A percentile compares a stretch with the other conserved stretches of the same genome.
Evolutionary conservation across 495 filamentous ascomycete species (phyloP).

Genomic region (Cairneyella variabilis): DNA sequence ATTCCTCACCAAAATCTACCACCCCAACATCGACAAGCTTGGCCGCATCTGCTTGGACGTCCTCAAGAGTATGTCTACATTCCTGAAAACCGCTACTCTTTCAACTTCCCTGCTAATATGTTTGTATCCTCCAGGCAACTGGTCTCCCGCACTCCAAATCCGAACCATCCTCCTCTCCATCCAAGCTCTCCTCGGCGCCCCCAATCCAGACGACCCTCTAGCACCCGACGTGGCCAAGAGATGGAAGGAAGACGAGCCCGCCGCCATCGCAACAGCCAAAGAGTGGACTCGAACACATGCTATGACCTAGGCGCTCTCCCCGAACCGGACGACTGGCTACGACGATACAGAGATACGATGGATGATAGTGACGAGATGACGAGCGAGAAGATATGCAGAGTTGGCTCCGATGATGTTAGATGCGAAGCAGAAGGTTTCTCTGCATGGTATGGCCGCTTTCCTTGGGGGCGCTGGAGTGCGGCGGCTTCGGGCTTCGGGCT

Average conservation of each 20-base stretch:
- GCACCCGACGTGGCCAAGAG: conserved; percentile 96
- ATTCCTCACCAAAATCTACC: conserved; percentile 98
- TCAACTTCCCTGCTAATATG: neutral
- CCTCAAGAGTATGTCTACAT: conserved; percentile 73
- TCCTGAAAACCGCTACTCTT: neutral
- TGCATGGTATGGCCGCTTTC: neutral
- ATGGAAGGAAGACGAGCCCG: conserved; percentile 94
- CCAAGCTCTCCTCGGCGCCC: conserved; percentile 91
- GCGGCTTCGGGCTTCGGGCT: no score
- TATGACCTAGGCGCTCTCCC: conserved; percentile 50
- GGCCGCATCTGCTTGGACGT: conserved; percentile 97
- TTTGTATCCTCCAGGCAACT: conserved; percentile 66
- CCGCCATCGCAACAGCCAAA: conserved; percentile 82
- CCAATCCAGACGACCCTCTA: conserved; percentile 95
- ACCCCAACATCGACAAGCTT: conserved; percentile 97
- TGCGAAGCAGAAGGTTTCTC: neutral
- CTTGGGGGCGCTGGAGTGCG: conserved; percentile 5
- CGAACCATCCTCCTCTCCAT: conserved; percentile 96
- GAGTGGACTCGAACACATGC: conserved; percentile 86
- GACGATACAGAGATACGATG: no score
- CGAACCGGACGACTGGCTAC: no score
- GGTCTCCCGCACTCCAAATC: conserved; percentile 97
- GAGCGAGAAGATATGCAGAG: no score
- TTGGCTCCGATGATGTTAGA: no score
- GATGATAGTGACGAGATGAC: no score